Evolutionary conservation across 164 flowering plant species (phyloP), one percentile per base, ranked within the genome.

Genomic region (Tetracentron sinense): DNA sequence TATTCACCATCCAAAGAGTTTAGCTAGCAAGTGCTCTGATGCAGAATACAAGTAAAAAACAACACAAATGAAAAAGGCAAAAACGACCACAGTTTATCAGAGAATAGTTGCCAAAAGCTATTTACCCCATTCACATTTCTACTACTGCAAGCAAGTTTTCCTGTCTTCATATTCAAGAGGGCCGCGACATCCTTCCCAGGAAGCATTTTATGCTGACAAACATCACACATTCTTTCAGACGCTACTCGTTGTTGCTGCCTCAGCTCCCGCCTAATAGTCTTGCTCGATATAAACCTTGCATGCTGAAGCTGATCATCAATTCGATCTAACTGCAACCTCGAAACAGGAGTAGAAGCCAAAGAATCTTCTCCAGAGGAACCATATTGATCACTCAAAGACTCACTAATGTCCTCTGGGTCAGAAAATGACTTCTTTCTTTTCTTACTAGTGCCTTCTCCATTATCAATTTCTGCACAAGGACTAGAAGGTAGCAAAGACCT

Each of bases 101-200:
- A 12, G 10, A 2, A 42, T 0, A n/a, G 27, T 49, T 31, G 42
- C 0, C 28, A n/a, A 52, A 49, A 52, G 22, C 57, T 0, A 57
- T 29, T 66, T 79, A 91, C 99, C 88, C 99, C 99, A 58, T 78
- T 75, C 11, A 62, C 60, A 74, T 95, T 95, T 79, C 99, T 85
- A 74, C 97, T 84, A 62, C 88, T 85, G 85, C 99, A 95, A 67
- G 75, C 96, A 64, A 92, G 87, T 55, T 74, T 86, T 42, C 86
- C 89, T 10, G 93, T 86, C 67, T 80, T 84, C 80, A 78, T 70
- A 67, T 88, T 95, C 73, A 91, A 47, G 16, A 95, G 81, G 35
- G 96, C 65, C 17, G 99, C 89, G 33, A 88, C 97, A 79, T 95
- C 96, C 73, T 91, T 91, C 54, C 86, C 92, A 14, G 90, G 94